Evolutionary conservation across 2,329 filamentous ascomycete genomes (phyloP).

Genomic region (Clarireedia sp.): DNA sequence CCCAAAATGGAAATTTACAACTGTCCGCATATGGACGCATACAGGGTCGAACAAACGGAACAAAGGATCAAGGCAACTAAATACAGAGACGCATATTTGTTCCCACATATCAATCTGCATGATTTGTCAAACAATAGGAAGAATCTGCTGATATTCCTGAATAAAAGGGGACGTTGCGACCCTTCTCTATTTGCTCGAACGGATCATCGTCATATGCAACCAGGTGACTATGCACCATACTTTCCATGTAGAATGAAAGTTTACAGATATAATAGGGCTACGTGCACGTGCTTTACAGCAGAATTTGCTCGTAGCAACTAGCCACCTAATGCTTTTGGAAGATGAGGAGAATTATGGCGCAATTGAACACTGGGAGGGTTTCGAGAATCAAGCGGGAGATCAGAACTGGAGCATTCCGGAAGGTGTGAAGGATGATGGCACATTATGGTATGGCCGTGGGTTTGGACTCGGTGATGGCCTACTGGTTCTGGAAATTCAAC

Average conservation of each 20-base stretch:
- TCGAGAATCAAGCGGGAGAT: background rate
- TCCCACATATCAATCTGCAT: background rate
- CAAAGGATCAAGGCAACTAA: background rate
- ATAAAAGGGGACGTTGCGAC: background rate
- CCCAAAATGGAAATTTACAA: background rate
- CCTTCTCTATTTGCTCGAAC: background rate
- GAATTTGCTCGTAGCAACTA: background rate
- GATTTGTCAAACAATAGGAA: background rate
- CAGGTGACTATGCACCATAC: background rate
- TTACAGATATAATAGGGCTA: background rate
- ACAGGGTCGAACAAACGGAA: background rate
- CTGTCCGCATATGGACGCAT: background rate
- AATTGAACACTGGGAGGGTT: background rate
- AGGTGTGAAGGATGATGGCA: background rate
- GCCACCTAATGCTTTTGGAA: background rate
- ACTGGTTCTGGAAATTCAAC: background rate
- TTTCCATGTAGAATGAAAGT: background rate
- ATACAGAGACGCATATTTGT: background rate
- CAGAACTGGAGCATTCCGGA: too few species aligned
- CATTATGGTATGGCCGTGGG: background rate
- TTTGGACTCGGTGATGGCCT: background rate
- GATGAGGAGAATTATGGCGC: background rate
- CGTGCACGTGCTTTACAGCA: background rate
- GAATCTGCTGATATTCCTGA: background rate
- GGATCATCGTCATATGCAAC: background rate